Base-by-base conservation (phyloP, 768 basidiomycete species). In the Paxillus rubicundulus region DNA sequence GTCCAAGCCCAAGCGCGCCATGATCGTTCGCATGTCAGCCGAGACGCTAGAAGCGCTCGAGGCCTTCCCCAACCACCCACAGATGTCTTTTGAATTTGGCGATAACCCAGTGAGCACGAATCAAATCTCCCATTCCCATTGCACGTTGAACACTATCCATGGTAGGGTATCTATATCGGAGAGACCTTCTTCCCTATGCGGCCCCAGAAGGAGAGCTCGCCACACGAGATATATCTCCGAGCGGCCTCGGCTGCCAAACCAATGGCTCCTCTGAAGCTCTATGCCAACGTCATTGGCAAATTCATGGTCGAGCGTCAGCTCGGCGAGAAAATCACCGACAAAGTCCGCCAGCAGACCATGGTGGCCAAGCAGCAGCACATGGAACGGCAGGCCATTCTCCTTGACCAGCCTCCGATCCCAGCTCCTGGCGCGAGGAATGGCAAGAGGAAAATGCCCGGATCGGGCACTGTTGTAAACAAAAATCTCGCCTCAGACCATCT, bases 151-250 rank as follows among this genome's bases (percentile, higher is more conserved):
- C 17, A 24, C 39, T 24, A 10, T 5, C 2, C 16, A 48, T n/a
- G 48, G 17, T 48, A 89, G 87, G 82, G 84, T 21, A 78, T 91
- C 37, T 73, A 80, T 61, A 84, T 90, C 49, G 86, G 83, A 6
- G 78, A 82, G 21, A 65, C 75, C 2, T 83, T 81, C 73, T 91
- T 82, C 53, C 75, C 85, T 2, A 79, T 88, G 75, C 73, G 71
- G 2, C 67, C 77, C 5, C 66, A 68, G 50, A 73, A 74, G 50
- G 89, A 89, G 66, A 75, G 73, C 54, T 64, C 74, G 2, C 73
- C 77, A 8, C 86, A 89, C 59, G 89, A 92, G 55, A 76, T 92
- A 28, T 92, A 88, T 67, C 77, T 90, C 18, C 80, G 87, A 14
- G 72, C 81, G 12, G 74, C 84, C 34, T 78, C 79, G 14, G 74